Evolutionary conservation across 352 stramenopile species (phyloP), one percentile per base, ranked within the genome.

Genomic region (Globisporangium okanoganense): DNA sequence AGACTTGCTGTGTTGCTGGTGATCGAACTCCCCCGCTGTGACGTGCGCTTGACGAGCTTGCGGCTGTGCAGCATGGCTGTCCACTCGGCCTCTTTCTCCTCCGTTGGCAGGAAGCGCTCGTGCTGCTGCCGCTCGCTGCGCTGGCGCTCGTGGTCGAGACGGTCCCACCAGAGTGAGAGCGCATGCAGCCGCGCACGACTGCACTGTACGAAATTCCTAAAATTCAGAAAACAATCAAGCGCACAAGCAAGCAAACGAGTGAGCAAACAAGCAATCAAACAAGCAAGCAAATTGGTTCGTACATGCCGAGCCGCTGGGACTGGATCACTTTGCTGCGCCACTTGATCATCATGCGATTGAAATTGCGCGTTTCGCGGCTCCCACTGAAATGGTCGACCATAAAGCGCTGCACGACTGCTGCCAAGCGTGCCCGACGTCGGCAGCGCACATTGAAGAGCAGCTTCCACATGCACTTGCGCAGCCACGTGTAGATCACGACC

Each of bases 251-350:
- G 8, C 13, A 5, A 22, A 10, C 47, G n/a, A 36, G 5, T 24
- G 2, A 33, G 40, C 16, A 8, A 49, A 5, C 43, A 27, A 16
- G 43, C 9, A 24, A 47, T 13, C 36, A 43, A 25, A 10, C 12
- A 36, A 16, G 10, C 44, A 31, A 51, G 2, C 9, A 38, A 14
- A 0, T 18, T 20, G 38, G 55, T 31, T 22, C 61, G 27, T 62
- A 82, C 65, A 67, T 70, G 44, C 79, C 70, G 29, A 79, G 53
- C 3, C 76, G 78, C 64, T 94, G 80, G 31, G 78, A 85, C 31
- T 66, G 65, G 45, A 94, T 89, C 47, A 94, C 79, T 56, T 90
- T 90, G 59, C 54, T 51, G 22, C 84, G 78, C 84, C 84, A 93
- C 48, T 75, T 75, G 43, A 81, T 27, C 84, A 93, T 91, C 67